Evolutionary conservation across 2,329 filamentous ascomycete genomes (phyloP).

Genomic region (Trichoderma sp.): DNA sequence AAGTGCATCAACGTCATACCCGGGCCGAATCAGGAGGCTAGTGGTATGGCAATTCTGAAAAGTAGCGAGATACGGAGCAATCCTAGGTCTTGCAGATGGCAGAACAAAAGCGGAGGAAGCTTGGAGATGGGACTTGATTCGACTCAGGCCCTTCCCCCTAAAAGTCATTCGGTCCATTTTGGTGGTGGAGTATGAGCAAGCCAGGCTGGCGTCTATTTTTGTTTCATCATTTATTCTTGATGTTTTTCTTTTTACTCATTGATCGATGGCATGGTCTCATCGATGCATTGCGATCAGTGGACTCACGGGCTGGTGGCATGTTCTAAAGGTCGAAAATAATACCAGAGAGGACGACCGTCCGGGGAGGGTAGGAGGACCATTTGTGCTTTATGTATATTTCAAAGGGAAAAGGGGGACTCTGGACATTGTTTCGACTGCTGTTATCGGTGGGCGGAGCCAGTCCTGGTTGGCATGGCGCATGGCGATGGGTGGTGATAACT

Average conservation of each 20-base stretch:
- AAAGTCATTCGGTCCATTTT: slow-evolving; percentile 32
- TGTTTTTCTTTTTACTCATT: slow-evolving; percentile 27
- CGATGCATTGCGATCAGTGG: slow-evolving; percentile 24
- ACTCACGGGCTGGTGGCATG: slow-evolving; percentile 12
- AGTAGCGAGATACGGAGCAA: slow-evolving; percentile 1
- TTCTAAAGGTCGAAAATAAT: slow-evolving; percentile 24
- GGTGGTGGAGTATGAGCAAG: slow-evolving; percentile 32
- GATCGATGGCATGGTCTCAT: slow-evolving; percentile 31
- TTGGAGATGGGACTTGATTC: slow-evolving; percentile 38
- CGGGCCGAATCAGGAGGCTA: neutral
- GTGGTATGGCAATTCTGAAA: neutral
- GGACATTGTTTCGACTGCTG: slow-evolving; percentile 28
- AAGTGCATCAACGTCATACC: neutral
- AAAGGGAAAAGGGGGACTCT: slow-evolving; percentile 19
- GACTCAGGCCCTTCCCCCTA: slow-evolving; percentile 35
- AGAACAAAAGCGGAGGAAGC: slow-evolving; percentile 1
- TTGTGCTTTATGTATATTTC: slow-evolving; percentile 28
- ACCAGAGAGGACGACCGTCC: slow-evolving; percentile 11
- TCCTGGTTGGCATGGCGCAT: slow-evolving; percentile 30
- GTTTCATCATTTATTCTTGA: slow-evolving; percentile 15
- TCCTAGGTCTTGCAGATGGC: neutral
- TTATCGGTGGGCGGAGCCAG: slow-evolving; percentile 29
- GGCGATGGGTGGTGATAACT: slow-evolving; percentile 27
- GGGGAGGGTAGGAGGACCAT: slow-evolving; percentile 19
- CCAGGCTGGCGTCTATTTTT: slow-evolving; percentile 30